Evolutionary conservation across 768 basidiomycete species (phyloP).

Genomic region (Coprinellus micaceus): DNA sequence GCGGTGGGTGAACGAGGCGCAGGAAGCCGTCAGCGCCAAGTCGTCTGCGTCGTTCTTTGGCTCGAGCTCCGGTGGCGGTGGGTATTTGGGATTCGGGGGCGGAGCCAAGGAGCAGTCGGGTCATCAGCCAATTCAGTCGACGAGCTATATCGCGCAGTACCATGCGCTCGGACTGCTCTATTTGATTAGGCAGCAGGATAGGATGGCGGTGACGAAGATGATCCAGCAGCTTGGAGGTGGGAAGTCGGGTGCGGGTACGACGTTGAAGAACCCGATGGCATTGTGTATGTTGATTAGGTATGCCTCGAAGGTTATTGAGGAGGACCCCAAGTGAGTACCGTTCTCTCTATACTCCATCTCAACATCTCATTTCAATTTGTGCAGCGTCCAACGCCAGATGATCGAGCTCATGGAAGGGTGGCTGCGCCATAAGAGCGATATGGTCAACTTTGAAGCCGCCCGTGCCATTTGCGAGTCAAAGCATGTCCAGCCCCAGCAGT

Average conservation of each 20-base stretch:
- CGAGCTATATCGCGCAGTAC: conserved; percentile 94
- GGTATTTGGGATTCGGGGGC: conserved; percentile 72
- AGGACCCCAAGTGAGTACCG: conserved; percentile 89
- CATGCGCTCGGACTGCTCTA: conserved; percentile 93
- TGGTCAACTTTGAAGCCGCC: conserved; percentile 99
- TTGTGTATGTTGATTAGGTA: conserved; percentile 98
- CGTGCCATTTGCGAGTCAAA: conserved; percentile 97
- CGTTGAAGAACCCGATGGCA: conserved; percentile 93
- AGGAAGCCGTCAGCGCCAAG: conserved; percentile 93
- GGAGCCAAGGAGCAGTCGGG: conserved; percentile 48
- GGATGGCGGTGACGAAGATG: conserved; percentile 99
- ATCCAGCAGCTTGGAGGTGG: conserved; percentile 95
- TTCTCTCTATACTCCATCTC: neutral
- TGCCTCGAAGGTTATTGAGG: conserved; percentile 98
- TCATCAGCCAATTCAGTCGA: conserved; percentile 78
- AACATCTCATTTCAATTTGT: conserved; percentile 7
- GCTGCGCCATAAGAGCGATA: conserved; percentile 98
- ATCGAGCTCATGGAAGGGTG: conserved; percentile 91
- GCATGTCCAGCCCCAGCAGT: conserved; percentile 69
- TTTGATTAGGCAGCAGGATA: conserved; percentile 92
- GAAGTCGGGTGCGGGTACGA: conserved; percentile 77
- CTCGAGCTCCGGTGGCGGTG: conserved; percentile 43
- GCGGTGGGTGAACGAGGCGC: conserved; percentile 98
- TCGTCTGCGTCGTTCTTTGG: conserved; percentile 68
- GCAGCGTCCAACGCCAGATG: conserved; percentile 87